Conservation (phyloP, 306 rosid species). For the Aeschynomene evenia region DNA sequence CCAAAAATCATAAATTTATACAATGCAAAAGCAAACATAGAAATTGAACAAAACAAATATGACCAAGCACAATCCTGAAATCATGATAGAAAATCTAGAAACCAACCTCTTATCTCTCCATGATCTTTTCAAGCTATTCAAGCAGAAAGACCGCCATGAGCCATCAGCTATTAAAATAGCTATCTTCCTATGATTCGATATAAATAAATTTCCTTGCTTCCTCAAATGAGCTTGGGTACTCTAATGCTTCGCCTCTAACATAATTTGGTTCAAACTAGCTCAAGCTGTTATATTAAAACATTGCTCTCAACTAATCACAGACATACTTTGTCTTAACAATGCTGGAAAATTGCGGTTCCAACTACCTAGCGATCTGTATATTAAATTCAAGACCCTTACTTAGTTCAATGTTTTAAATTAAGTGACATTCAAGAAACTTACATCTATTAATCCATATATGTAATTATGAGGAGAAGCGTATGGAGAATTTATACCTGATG, state of each 20-base stretch:
- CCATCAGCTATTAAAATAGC: not conserved
- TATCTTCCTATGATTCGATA: not conserved
- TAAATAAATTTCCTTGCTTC: not conserved
- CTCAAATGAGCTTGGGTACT: not conserved
- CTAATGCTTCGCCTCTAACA: not conserved
- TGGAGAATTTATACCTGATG: not conserved
- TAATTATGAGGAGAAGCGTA: not conserved
- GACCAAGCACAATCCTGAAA: not conserved
- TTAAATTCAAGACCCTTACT: not conserved
- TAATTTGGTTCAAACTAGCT: not conserved
- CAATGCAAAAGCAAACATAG: not conserved
- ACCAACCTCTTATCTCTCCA: not conserved
- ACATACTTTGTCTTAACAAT: not conserved
- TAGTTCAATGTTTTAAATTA: not conserved
- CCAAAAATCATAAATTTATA: not conserved
- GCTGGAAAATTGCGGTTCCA: not conserved
- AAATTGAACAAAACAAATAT: not conserved
- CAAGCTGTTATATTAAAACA: not conserved
- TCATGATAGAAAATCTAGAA: not conserved
- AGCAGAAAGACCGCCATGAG: not conserved
- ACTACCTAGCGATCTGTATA: not conserved
- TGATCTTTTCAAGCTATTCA: not conserved
- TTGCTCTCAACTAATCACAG: not conserved
- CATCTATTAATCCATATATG: not conserved
- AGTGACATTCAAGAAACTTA: not conserved